Base-by-base conservation (phyloP, 2,329 filamentous ascomycete species). In the Talaromyces marneffei region DNA sequence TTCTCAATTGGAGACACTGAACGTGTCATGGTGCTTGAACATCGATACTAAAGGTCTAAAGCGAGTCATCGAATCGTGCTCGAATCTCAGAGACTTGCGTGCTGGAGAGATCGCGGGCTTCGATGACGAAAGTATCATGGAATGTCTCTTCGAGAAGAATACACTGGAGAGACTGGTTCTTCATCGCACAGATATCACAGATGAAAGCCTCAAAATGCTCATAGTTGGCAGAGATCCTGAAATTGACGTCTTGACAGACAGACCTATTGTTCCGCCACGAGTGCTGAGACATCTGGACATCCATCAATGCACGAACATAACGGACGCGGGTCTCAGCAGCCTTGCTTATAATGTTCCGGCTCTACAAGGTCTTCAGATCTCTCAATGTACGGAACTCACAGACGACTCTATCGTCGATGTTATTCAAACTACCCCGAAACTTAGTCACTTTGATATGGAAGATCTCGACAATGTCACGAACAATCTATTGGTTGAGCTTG, bases 21-120 rank as follows among this genome's bases (percentile, higher is more conserved):
- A 97, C 69, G 85, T 97, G 20, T 96, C 92, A 0, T 97, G 93
- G 91, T 99, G 94, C 77, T 87, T 87, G 66, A 88, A 91, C 63
- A 86, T 97, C 71, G 88, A 94, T 69, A 88, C 90, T 8, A 80
- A 84, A 12, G 92, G 92, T 4, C 78, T 97, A 59, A 85, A 82
- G 65, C 83, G 83, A 57, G 83, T 99, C 1, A 78, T 97, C 0
- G 80, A 88, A 63, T 83, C 83, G 2, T 97, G 94, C 70, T 80
- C 82, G 0, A 86, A 82, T 58, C 78, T 99, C 59, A 88, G 80
- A 59, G 92, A 97, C 68, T 79, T 99, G 31, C 85, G 91, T 62
- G 91, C 89, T 9, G 88, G 90, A 52, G 92, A 96, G 74, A 83
- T 96, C 27, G 82, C 81, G 60, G 91, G 92, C 0, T 94, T 96